These are phyloP conservation scores for Yamadazyma friedrichii DNA, from an alignment of 1,139 yeast species.

Conservation along the genomic window DNA sequence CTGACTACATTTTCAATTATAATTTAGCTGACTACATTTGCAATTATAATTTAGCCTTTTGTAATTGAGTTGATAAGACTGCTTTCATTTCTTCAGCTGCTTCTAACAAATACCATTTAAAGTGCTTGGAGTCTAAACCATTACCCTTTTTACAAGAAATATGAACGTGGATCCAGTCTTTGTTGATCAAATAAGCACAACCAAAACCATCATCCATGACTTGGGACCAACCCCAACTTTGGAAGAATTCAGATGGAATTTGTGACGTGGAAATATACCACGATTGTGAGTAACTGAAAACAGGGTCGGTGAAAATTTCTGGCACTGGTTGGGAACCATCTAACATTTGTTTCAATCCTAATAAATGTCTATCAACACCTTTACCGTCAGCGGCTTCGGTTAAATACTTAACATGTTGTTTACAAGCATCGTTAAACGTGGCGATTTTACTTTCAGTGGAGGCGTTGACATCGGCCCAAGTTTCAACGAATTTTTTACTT, in stretches of 20 bases:
- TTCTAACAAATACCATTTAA: constrained; percentile 69
- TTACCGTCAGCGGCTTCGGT: constrained; percentile 78
- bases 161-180: constrained; percentile 83
- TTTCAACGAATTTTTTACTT: constrained; percentile 68
- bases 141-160: constrained; percentile 73
- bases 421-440: constrained; percentile 71
- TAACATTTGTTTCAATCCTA: constrained; percentile 80
- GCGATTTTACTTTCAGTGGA: constrained; percentile 58
- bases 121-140: constrained; percentile 64
- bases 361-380: constrained; percentile 93
- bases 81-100: constrained; percentile 83
- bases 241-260: constrained; percentile 81
- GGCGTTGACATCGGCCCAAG: constrained; percentile 66
- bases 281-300: constrained; percentile 68
- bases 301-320: constrained; percentile 72
- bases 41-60: constrained; percentile 33
- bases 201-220: constrained; percentile 95
- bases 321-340: constrained; percentile 62
- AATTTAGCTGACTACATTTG: no score
- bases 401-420: constrained; percentile 74
- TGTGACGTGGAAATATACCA: constrained; percentile 94
- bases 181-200: constrained; percentile 88
- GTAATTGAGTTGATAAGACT: constrained; percentile 48
- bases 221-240: constrained; percentile 96
- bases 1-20: no score